Base-by-base conservation (phyloP, 306 rosid genomes). In the Astragalus membranaceus region DNA sequence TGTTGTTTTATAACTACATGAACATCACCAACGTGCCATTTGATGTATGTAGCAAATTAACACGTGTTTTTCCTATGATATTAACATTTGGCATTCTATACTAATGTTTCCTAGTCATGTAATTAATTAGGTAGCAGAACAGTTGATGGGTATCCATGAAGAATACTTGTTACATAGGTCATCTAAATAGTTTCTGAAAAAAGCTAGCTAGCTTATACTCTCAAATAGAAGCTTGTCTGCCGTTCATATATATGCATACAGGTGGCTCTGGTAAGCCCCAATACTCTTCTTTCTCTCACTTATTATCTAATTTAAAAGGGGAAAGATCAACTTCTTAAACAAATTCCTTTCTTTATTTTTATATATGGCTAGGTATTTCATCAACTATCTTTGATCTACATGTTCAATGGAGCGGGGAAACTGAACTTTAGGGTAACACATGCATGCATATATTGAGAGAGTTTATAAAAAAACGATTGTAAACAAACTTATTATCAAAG, bases 111-210 rank as follows among this genome's bases (percentile, higher is more conserved):
- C 0, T 35, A 3, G 29, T 44, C 9, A 32, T 74, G 54, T 58
- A 70, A 79, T 42, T 58, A 70, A 79, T 42, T 82, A 90, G 96
- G 91, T 90, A 54, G 92, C 94, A 32, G 94, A 90, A 68, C 80
- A 90, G 12, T 79, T 90, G 85, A 63, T 84, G 72, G 62, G 20
- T 62, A 61, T 88, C 47, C 84, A 84, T 79, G 96, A 86, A 66
- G 90, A 88, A 15, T 75, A 77, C 16, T 57, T 82, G 73, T 75
- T 67, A 44, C 80, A 11, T 4, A 56, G 46, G 11, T 55, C 63
- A 67, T 54, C 11, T 26, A 49, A 33, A 48, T 3, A 7, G 36
- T 49, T 5, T 47, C 13, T 65, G 1, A 59, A 46, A 10, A 56
- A 33, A 52, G 9, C 51, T 11, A n/a, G n/a, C n/a, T n/a, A n/a